Evolutionary conservation across 2,329 filamentous ascomycete genomes (phyloP), one percentile per base, ranked within the genome.

Genomic region (Pestalotiopsis sp.): DNA sequence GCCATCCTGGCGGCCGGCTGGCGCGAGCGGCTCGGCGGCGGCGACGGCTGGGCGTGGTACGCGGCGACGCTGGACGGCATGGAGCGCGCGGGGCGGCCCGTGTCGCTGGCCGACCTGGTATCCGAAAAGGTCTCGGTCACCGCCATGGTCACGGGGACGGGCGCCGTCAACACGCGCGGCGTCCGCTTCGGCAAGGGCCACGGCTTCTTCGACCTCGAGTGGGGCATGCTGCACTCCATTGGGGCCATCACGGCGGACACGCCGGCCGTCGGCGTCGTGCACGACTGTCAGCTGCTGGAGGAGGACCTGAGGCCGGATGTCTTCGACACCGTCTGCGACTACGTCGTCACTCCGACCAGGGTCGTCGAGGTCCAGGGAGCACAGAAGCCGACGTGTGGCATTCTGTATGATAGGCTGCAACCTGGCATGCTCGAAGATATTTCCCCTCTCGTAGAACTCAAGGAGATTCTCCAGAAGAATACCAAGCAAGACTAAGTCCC

Each of bases 181-280:
- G 72, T 82, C 4, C 72, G 80, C 6, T 76, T 84, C 31, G 81
- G 80, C 49, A 81, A 82, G 68, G 81, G 81, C 0, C 76, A 79
- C 60, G 77, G 80, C 12, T 77, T 80, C 59, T 83, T 84, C 59
- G 81, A 84, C 61, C 75, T 84, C 6, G 81, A 82, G 67, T 84
- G 80, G 81, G 80, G 74, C 1, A 78, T 84, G 72, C 72, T 84
- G 31, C 76, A 74, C 31, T 75, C 78, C 20, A 70, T 80, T 13
- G 75, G 77, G 4, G 70, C 78, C 12, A 73, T 83, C 6, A 66
- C 62, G 5, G 25, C 17, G 9, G 60, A 70, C 2, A 76, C 77
- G 4, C 72, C 74, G 0, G 78, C 79, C 2, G 73, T 79, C 2
- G 79, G 77, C 5, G 67, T 83, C 5, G 81, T 79, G 7, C 82